Conservation (phyloP, 108 stramenopile species). For the Stephanodiscus minutulus region DNA sequence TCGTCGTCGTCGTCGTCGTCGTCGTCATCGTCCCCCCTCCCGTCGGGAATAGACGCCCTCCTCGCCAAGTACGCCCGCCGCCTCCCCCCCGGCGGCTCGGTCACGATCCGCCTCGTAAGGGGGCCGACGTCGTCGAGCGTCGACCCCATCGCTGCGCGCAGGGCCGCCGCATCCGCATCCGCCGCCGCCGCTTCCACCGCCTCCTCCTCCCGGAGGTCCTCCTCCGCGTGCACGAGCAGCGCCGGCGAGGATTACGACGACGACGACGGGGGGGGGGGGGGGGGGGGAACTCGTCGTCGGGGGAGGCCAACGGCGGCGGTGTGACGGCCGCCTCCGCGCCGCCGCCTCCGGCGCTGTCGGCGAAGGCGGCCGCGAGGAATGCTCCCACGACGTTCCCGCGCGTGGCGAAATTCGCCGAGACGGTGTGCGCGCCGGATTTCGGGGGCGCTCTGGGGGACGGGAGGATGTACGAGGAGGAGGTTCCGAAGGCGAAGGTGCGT, state of each 20-base stretch:
- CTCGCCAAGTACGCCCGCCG: slow-evolving; percentile 47
- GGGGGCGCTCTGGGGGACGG: slow-evolving; percentile 51
- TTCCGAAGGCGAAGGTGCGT: slow-evolving; percentile 69
- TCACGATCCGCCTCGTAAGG: slow-evolving; percentile 45
- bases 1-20: background rate
- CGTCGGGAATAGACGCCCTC: slow-evolving; percentile 40
- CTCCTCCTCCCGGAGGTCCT: background rate
- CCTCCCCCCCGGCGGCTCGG: slow-evolving; percentile 44
- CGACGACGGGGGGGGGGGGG: too few species aligned
- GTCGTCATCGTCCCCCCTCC: background rate
- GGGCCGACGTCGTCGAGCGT: slow-evolving; percentile 30
- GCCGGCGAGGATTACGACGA: slow-evolving; percentile 13
- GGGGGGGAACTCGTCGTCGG: too few species aligned
- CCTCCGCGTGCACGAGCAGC: background rate
- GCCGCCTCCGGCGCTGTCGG: too few species aligned
- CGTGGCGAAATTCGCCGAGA: slow-evolving; percentile 77
- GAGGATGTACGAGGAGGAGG: slow-evolving; percentile 80
- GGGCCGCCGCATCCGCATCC: slow-evolving; percentile 9
- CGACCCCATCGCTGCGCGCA: slow-evolving; percentile 42
- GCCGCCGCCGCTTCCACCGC: background rate
- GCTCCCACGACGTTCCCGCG: slow-evolving; percentile 54
- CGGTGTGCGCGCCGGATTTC: slow-evolving; percentile 65
- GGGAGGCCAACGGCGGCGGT: too few species aligned
- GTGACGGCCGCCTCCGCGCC: too few species aligned
- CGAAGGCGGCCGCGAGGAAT: background rate